Base-by-base conservation (phyloP, 495 filamentous ascomycete genomes). In the Annulohypoxylon stygium region DNA sequence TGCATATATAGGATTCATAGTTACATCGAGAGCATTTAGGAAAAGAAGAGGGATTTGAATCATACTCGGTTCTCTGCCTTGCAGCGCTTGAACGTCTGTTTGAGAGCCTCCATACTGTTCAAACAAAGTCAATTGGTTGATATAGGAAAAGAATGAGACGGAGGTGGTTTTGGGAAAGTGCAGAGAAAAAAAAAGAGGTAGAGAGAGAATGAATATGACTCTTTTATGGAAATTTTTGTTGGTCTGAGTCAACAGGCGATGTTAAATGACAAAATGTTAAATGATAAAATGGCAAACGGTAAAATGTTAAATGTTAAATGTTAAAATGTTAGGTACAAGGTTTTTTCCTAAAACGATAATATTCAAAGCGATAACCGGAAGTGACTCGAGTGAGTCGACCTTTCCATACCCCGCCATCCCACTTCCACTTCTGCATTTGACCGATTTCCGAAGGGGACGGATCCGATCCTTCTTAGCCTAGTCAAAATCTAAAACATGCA, bases 21-120 rank as follows among this genome's bases (percentile, higher is more conserved):
- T 2, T 14, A 14, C 23, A 53, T 39, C 18, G 3, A 53, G 47
- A 53, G 61, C 30, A 43, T 26, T 51, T 60, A 12, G 14, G 20
- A 30, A 34, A 4, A 20, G 51, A 47, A 23, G 23, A 16, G 33
- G 25, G 59, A 86, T 82, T 69, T 82, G 61, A 74, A 70, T 81
- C 87, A 57, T 83, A 92, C 91, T 79, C 90, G 82, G 64, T 83
- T 83, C 82, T 92, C 86, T 68, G 89, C 88, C 85, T 93, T 96
- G 88, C 94, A 97, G 86, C 89, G 90, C 74, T 89, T 90, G 79
- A 99, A 99, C 5, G 94, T 92, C 75, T 90, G 82, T 84, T 93
- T 97, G 75, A 99, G 92, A 53, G 80, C 87, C 69, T 98, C 95
- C 91, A 88, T 88, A 47, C 34, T 77, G 71, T 67, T 9, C 30